Evolutionary conservation across 2,329 filamentous ascomycete genomes (phyloP), one percentile per base, ranked within the genome.

Genomic region (Beauveria sp.): DNA sequence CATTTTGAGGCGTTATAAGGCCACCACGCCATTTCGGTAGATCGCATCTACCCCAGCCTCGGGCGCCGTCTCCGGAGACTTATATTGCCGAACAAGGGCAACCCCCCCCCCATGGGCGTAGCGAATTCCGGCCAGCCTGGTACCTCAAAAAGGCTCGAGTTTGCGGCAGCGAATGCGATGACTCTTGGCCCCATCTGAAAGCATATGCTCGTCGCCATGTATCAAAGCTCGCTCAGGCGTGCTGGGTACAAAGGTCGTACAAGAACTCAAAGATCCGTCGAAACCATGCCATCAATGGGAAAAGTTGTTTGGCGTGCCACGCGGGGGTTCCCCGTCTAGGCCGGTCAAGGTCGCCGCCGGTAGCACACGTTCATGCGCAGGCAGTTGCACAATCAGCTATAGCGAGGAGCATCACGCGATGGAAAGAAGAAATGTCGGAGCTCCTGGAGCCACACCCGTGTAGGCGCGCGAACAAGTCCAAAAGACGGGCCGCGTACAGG

Each of bases 401-500:
- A n/a, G 45, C 30, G 20, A 45, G 16, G 28, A 38, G 42, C 47
- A 54, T 60, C 49, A 53, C 40, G 42, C 4, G 40, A 9, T 9
- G 12, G 30, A 34, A 14, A 14, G 30, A 34, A 34, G 38, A 60
- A 59, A 78, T 80, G 75, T 80, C 66, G 79, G 78, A 77, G 70
- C 78, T 70, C 77, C 71, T 66, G 79, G 79, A 81, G 79, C 79
- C 79, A 75, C 78, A 77, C 77, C 77, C 74, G 73, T 72, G 78
- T 80, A 66, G 70, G 60, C 67, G 20, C 42, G 42, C 50, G 28
- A 47, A 20, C 51, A 10, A 10, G 49, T 30, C 45, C 9, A 30
- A 43, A 47, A 24, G 30, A 49, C 38, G 50, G 49, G 42, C 40
- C 50, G 49, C 60, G 73, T 72, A 77, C 75, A 72, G 78, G 72